phyloP scores from a whole-genome alignment of 805 yeast species.

The Ogataea paradorogensis region DNA sequence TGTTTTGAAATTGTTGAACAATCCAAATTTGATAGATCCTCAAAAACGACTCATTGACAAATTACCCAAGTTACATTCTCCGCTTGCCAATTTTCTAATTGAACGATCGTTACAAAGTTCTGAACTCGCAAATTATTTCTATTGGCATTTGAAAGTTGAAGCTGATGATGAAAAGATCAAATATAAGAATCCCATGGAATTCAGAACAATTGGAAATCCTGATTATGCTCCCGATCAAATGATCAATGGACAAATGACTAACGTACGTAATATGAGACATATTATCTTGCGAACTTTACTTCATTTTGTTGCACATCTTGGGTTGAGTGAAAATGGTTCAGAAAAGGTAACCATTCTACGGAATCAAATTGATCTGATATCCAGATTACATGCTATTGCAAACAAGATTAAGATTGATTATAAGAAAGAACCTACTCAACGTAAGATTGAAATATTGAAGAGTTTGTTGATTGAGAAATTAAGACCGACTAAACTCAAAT shows the following conservation, averaged over 20 bases:
- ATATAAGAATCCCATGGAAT: not conserved
- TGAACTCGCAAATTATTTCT: slow-evolving; percentile 74
- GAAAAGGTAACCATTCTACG: slow-evolving; percentile 30
- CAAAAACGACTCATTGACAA: slow-evolving; percentile 14
- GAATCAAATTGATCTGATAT: slow-evolving; percentile 66
- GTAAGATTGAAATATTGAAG: slow-evolving; percentile 67
- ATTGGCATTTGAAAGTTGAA: slow-evolving; percentile 91
- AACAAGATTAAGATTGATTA: slow-evolving; percentile 52
- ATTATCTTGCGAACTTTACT: slow-evolving; percentile 29
- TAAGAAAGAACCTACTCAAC: slow-evolving; percentile 72
- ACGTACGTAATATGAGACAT: slow-evolving; percentile 10
- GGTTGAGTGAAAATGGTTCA: slow-evolving; percentile 24
- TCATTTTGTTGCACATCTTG: slow-evolving; percentile 28
- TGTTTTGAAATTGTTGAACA: slow-evolving; percentile 25
- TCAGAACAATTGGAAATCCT: slow-evolving; percentile 8
- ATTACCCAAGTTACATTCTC: slow-evolving; percentile 41
- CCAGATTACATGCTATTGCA: slow-evolving; percentile 62
- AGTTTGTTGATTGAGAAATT: slow-evolving; percentile 52
- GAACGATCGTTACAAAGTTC: slow-evolving; percentile 64
- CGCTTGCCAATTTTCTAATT: slow-evolving; percentile 72
- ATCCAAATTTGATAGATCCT: slow-evolving; percentile 20
- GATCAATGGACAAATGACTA: slow-evolving; percentile 4
- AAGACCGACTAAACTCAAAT: slow-evolving; percentile 23
- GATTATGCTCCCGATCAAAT: slow-evolving; percentile 17
- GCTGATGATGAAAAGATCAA: slow-evolving; percentile 55